Evolutionary conservation across 2,329 filamentous ascomycete species (phyloP).

Genomic region (Colletotrichum destructivum): DNA sequence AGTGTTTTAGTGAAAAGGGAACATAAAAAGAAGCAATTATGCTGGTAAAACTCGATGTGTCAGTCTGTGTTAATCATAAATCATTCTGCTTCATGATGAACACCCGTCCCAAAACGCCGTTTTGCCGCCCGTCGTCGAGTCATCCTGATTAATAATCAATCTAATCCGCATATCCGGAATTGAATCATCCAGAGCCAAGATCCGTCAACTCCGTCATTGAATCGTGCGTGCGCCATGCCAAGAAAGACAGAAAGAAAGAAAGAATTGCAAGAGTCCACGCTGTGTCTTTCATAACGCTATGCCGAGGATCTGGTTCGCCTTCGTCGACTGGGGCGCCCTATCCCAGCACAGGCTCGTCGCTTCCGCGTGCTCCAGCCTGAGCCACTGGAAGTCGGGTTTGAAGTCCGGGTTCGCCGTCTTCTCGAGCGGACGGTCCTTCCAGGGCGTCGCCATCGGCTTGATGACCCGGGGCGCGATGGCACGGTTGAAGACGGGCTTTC

Average conservation of each 20-base stretch:
- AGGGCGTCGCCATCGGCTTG: conserved; percentile 39
- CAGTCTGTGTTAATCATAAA: background rate
- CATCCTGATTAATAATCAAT: no score
- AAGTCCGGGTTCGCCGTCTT: conserved; percentile 26
- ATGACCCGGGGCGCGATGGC: conserved; percentile 8
- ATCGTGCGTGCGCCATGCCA: background rate
- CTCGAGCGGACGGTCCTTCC: conserved; percentile 31
- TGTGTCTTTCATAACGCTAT: conserved; percentile 21
- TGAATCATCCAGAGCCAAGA: background rate
- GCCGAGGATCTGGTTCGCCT: conserved; percentile 32
- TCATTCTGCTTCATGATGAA: background rate
- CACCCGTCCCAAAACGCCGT: background rate
- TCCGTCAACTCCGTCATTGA: conserved; percentile 5
- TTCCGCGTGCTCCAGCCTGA: conserved; percentile 30
- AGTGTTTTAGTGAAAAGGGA: background rate
- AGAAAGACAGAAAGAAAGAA: background rate
- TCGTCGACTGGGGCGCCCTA: conserved; percentile 2
- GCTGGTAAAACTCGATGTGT: background rate
- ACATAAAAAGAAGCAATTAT: background rate
- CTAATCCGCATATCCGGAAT: background rate
- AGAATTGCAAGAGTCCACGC: no score
- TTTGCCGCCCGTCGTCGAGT: background rate
- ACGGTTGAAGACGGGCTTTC: conserved; percentile 1
- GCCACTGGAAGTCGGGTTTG: conserved; percentile 31
- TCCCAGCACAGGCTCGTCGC: background rate